Evolutionary conservation across 441 rosid genomes (phyloP).

Genomic region (Jatropha podagrica): DNA sequence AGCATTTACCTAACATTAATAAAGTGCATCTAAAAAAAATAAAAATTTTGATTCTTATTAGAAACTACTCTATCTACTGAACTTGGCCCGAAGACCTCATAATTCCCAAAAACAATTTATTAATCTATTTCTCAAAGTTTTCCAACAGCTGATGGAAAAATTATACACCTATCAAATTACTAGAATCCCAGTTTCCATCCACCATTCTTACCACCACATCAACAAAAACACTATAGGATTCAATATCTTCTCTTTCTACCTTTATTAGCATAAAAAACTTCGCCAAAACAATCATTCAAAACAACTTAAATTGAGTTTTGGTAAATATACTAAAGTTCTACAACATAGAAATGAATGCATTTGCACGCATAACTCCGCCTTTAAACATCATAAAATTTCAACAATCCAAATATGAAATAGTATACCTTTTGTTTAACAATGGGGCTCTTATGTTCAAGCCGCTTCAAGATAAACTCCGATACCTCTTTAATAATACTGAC

Average conservation of each 20-base stretch:
- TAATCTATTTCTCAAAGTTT: background rate
- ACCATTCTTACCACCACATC: background rate
- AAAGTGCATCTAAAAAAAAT: background rate
- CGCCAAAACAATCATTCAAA: background rate
- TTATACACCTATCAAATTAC: background rate
- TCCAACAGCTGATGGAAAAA: background rate
- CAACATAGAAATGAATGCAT: background rate
- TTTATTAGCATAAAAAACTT: background rate
- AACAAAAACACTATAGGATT: background rate
- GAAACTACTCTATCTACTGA: background rate
- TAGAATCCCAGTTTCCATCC: background rate
- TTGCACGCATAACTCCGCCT: background rate
- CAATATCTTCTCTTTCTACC: background rate
- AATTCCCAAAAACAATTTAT: background rate
- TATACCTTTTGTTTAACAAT: conserved; percentile 92
- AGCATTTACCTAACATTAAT: background rate
- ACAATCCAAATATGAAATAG: background rate
- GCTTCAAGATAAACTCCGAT: conserved; percentile 74
- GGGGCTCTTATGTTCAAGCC: conserved; percentile 92
- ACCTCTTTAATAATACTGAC: conserved; percentile 83
- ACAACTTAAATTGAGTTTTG: background rate
- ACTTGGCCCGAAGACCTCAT: background rate
- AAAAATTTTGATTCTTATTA: background rate
- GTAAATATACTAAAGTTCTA: background rate
- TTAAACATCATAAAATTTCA: background rate